Base-by-base conservation (phyloP, 192 early-diverging fungal genomes). In the Funneliformis geosporum region DNA sequence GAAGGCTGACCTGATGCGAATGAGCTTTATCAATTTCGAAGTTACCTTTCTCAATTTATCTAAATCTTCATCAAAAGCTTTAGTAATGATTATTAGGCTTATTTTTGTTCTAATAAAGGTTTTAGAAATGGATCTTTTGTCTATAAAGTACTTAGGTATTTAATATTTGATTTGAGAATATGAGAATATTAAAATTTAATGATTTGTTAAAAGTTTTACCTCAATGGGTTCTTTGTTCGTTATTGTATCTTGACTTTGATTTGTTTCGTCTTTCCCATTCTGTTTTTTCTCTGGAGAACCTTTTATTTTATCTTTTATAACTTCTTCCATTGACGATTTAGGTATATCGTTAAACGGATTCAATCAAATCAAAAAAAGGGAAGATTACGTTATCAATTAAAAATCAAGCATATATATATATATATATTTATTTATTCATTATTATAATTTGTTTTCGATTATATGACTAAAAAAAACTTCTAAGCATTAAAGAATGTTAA, bases 21-120 rank as follows among this genome's bases (percentile, higher is more conserved):
- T n/a, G n/a, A n/a, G n/a, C n/a, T n/a, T n/a, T n/a, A n/a, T n/a
- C n/a, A n/a, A n/a, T n/a, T n/a, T n/a, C n/a, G n/a, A n/a, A n/a
- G n/a, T n/a, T n/a, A n/a, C n/a, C 79, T 84, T 82, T 74, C 84
- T 65, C 60, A 85, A 76, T 65, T 65, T 71, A 72, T 85, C 84
- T 44, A 85, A 73, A 64, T 83, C 82, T 21, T 78, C 75, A 16
- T 80, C 84, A 83, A 85, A 85, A 21, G 80, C 84, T n/a, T 79
- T 74, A 11, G 84, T 85, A 18, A 85, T 0, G 78, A 69, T 73
- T 78, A 71, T 38, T 75, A 73, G 16, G 82, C 75, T 65, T 39
- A 33, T 3, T 75, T 47, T 9, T 65, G 39, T 65, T 27, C 61
- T 50, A 78, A 68, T 46, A 78, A 55, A 68, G 65, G 76, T 44